Base-by-base conservation (phyloP, 768 basidiomycete genomes). In the Ramaria sp. region DNA sequence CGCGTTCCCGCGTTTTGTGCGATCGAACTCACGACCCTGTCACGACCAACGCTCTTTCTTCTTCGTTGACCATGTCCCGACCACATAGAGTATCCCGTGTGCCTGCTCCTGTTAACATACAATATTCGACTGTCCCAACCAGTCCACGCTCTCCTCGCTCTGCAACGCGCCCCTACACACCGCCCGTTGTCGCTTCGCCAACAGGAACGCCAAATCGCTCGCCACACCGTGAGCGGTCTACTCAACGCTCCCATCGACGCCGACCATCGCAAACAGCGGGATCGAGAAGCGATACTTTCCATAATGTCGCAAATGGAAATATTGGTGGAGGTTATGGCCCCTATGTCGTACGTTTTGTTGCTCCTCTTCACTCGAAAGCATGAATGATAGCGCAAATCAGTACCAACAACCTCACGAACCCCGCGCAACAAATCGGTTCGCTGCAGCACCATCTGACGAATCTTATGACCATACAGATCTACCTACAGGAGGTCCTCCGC, bases 261-360 rank as follows among this genome's bases (percentile, higher is more conserved):
- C 53, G 45, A 16, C 42, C 53, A 10, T 12, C 44, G 22, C 32
- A 22, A 8, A 16, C 8, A 7, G 32, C 28, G 8, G 34, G 27
- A 20, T 37, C 34, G 20, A 59, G 73, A 78, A 58, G 73, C 49
- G 79, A 79, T 20, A 82, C 86, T 44, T 78, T 83, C 9, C 82
- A 80, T 58, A 83, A 86, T 44, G 87, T 91, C n/a, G 87, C 86
- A 0, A 83, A 76, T 28, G 89, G 88, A 7, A 71, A 73, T 32
- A 86, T 92, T 62, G 89, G 89, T 3, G 77, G 78, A 24, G 81
- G 79, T 16, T 91, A 90, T 72, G 89, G 89, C 10, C 89, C 89
- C 24, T 91, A 91, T 70, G 82, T 87, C n/a, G 88, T 90, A 60
- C 56, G 82, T 71, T 34, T 30, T 51, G 7, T 41, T 41, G 4